These are phyloP conservation scores for Carex kokanica DNA, from an alignment of 176 grass and related monocot species.

Conservation along the genomic window DNA sequence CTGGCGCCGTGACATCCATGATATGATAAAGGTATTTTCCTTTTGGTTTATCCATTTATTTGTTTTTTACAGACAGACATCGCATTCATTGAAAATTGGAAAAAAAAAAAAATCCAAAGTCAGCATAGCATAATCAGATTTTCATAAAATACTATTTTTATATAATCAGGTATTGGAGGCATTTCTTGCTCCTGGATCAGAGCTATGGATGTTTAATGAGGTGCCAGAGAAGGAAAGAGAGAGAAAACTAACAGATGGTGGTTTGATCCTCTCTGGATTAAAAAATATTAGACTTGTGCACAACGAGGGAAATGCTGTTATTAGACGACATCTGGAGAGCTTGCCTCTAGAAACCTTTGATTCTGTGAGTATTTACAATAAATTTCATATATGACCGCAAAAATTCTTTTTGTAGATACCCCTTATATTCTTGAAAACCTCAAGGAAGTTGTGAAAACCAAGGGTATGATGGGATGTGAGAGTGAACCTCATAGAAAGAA, in stretches of 20 bases:
- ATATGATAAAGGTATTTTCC: slow-evolving; percentile 96
- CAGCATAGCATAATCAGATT: not conserved
- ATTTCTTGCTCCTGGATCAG: slow-evolving; percentile 87
- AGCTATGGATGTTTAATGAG: slow-evolving; percentile 99
- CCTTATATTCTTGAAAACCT: not conserved
- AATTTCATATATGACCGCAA: not conserved
- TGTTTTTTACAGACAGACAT: not conserved
- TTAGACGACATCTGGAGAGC: slow-evolving; percentile 84
- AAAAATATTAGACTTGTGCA: slow-evolving; percentile 93
- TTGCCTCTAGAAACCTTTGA: slow-evolving; percentile 97
- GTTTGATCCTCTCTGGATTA: slow-evolving; percentile 74
- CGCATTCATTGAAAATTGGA: not conserved
- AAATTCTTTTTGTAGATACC: not conserved
- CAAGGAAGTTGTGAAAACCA: not conserved
- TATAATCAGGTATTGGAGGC: slow-evolving; percentile 80
- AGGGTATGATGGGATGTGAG: not conserved
- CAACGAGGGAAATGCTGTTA: slow-evolving; percentile 97
- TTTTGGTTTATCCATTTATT: slow-evolving; percentile 2
- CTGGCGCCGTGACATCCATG: slow-evolving; percentile 97
- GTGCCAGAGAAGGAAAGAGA: slow-evolving; percentile 93
- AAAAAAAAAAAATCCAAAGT: not conserved
- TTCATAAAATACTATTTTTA: not conserved
- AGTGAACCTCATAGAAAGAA: not conserved
- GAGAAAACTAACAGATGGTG: slow-evolving; percentile 73
- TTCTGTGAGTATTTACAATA: slow-evolving; percentile 60